Evolutionary conservation across 768 basidiomycete genomes (phyloP).

Genomic region (Chalciporus piperatus): DNA sequence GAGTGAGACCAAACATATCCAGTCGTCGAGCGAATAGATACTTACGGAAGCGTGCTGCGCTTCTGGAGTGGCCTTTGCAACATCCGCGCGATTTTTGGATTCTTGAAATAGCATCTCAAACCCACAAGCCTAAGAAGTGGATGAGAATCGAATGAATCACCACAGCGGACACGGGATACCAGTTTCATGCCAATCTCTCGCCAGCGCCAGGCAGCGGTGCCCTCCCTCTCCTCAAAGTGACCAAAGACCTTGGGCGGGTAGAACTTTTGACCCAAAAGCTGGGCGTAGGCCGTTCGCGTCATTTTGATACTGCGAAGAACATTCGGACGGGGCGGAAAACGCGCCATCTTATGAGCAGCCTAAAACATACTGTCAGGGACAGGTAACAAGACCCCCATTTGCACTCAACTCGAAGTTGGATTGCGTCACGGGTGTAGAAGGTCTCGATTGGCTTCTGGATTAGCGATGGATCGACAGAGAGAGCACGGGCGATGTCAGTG

Average conservation of each 20-base stretch:
- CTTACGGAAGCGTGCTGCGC: slow-evolving; percentile 48
- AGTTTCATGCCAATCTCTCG: slow-evolving; percentile 92
- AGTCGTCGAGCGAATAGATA: not conserved
- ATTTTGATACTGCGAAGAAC: slow-evolving; percentile 64
- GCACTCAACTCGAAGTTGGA: slow-evolving; percentile 77
- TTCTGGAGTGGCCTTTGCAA: slow-evolving; percentile 35
- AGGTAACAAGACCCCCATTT: not conserved
- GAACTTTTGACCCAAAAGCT: slow-evolving; percentile 88
- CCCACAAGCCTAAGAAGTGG: slow-evolving; percentile 67
- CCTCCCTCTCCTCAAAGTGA: slow-evolving; percentile 61
- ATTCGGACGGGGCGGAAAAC: slow-evolving; percentile 75
- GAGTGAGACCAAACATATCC: not conserved
- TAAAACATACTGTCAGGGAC: slow-evolving; percentile 30
- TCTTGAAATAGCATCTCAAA: slow-evolving; percentile 97
- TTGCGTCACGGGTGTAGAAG: slow-evolving; percentile 93
- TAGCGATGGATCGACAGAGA: slow-evolving; percentile 60
- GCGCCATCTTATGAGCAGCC: slow-evolving; percentile 86
- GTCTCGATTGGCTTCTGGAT: slow-evolving; percentile 86
- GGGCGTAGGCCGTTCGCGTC: slow-evolving; percentile 93
- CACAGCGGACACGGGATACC: slow-evolving; percentile 38
- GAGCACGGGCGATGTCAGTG: slow-evolving; percentile 69
- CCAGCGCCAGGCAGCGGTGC: slow-evolving; percentile 69
- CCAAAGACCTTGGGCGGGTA: slow-evolving; percentile 90
- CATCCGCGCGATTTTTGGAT: slow-evolving; percentile 56
- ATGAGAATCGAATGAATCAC: not conserved